Conservation (phyloP, 1,284 basidiomycete species). For the Heterobasidion parviporum region DNA sequence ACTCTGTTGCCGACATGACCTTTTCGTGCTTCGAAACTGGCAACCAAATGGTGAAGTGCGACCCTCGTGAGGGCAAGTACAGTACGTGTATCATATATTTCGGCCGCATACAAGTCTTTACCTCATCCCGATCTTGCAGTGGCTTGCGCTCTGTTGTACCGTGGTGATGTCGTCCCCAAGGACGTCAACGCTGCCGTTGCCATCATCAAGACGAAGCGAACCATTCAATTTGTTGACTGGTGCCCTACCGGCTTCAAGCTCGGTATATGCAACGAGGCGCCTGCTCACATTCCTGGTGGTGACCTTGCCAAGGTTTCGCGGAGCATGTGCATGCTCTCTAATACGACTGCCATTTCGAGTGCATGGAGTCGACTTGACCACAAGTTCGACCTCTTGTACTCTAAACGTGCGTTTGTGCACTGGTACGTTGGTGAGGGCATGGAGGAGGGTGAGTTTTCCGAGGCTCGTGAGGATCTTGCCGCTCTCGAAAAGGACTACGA, state of each 20-base stretch:
- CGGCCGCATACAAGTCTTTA: background rate
- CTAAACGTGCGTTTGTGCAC: constrained; percentile 88
- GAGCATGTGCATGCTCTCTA: constrained; percentile 86
- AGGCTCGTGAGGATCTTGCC: constrained; percentile 95
- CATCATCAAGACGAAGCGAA: constrained; percentile 83
- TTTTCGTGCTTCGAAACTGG: constrained; percentile 90
- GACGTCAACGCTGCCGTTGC: constrained; percentile 83
- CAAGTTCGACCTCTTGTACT: constrained; percentile 97
- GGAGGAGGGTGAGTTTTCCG: constrained; percentile 98
- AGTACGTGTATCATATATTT: constrained; percentile 37
- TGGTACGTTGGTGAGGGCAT: constrained; percentile 98
- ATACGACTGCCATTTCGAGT: constrained; percentile 80
- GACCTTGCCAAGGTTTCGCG: constrained; percentile 84
- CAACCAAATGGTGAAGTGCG: constrained; percentile 88
- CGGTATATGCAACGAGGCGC: constrained; percentile 87
- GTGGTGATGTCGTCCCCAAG: constrained; percentile 87
- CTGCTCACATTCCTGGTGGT: constrained; percentile 77
- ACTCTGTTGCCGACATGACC: constrained; percentile 91
- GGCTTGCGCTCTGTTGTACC: constrained; percentile 73
- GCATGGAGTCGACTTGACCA: constrained; percentile 92
- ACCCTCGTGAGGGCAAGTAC: constrained; percentile 80
- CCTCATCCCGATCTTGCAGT: constrained; percentile 25
- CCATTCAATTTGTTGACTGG: constrained; percentile 83
- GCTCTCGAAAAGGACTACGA: constrained; percentile 97
- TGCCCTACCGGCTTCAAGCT: constrained; percentile 88